Conservation (phyloP, 169 alveolate species). For the Theileria parva region DNA sequence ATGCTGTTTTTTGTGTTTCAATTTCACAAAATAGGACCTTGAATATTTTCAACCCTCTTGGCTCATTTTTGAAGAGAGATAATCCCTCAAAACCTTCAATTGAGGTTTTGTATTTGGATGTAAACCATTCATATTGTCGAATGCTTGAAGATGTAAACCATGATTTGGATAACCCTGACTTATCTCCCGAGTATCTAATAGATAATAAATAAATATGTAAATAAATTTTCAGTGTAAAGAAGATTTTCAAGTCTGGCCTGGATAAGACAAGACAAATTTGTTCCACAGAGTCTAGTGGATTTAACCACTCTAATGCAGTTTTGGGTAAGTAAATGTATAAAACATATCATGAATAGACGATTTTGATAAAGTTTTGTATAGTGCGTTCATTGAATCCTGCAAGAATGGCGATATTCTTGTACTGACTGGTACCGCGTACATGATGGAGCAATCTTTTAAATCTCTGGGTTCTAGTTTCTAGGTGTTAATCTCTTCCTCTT, state of each 20-base stretch:
- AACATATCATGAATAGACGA: constrained; percentile 14
- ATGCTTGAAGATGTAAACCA: not conserved
- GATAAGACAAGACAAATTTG: not conserved
- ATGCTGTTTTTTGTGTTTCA: constrained; percentile 9
- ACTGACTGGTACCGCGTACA: constrained; percentile 61
- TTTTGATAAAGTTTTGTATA: constrained; percentile 53
- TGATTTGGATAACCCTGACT: not conserved
- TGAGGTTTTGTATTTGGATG: not conserved
- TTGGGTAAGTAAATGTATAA: not conserved
- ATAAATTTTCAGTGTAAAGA: not conserved
- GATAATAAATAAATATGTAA: not conserved
- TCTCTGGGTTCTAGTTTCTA: constrained; percentile 16
- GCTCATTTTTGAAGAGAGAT: not conserved
- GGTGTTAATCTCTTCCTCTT: not conserved
- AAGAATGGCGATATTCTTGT: constrained; percentile 50
- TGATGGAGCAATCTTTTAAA: constrained; percentile 53
- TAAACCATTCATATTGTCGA: constrained; percentile 17
- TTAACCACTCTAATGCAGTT: not conserved
- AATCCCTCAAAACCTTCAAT: not conserved
- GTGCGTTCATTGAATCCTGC: constrained; percentile 67
- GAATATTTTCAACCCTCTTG: constrained; percentile 18
- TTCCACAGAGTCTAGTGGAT: not conserved
- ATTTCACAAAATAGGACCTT: constrained; percentile 20
- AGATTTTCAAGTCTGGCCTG: not conserved
- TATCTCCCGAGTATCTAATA: not conserved